These are phyloP conservation scores for Pseudogymnoascus sp. DNA, from an alignment of 2,329 filamentous ascomycete genomes.

Conservation along the genomic window DNA sequence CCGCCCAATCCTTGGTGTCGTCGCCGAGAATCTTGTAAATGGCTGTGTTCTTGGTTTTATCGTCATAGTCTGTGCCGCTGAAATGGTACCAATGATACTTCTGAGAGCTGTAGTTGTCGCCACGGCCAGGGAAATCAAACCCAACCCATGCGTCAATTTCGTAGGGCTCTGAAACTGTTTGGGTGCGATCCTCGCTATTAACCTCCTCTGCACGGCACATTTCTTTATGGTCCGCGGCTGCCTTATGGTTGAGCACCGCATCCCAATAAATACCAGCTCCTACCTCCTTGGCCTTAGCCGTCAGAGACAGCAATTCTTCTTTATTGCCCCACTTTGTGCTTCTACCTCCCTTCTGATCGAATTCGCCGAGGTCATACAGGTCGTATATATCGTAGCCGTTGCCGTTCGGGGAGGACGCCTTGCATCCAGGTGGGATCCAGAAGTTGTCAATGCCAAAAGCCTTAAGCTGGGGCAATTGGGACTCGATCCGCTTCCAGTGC, in stretches of 20 bases:
- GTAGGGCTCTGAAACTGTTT: conserved; percentile 45
- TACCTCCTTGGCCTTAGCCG: conserved; percentile 41
- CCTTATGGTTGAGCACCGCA: conserved; percentile 66
- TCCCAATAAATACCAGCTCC: conserved; percentile 60
- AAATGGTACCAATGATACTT: conserved; percentile 65
- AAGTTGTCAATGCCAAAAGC: conserved; percentile 53
- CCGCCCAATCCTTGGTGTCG: conserved; percentile 55
- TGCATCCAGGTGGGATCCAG: conserved; percentile 67
- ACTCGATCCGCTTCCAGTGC: conserved; percentile 54
- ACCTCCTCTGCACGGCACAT: conserved; percentile 57
- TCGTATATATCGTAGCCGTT: conserved; percentile 68
- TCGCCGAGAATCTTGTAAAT: conserved; percentile 60
- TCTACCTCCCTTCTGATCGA: conserved; percentile 58
- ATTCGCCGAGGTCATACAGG: conserved; percentile 64
- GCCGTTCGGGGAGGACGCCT: conserved; percentile 52
- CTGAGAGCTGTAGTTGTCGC: conserved; percentile 50
- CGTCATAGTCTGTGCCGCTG: conserved; percentile 60
- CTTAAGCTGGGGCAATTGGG: conserved; percentile 46
- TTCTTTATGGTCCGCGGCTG: conserved; percentile 59
- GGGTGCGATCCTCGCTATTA: conserved; percentile 50
- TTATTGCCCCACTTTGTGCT: conserved; percentile 64
- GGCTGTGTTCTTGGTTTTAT: conserved; percentile 45
- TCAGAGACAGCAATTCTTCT: conserved; percentile 50
- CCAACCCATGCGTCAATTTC: conserved; percentile 63
- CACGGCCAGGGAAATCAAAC: conserved; percentile 58